Evolutionary conservation across 1,284 basidiomycete genomes (phyloP), one percentile per base, ranked within the genome.

Genomic region (Leccinum subrobustum): DNA sequence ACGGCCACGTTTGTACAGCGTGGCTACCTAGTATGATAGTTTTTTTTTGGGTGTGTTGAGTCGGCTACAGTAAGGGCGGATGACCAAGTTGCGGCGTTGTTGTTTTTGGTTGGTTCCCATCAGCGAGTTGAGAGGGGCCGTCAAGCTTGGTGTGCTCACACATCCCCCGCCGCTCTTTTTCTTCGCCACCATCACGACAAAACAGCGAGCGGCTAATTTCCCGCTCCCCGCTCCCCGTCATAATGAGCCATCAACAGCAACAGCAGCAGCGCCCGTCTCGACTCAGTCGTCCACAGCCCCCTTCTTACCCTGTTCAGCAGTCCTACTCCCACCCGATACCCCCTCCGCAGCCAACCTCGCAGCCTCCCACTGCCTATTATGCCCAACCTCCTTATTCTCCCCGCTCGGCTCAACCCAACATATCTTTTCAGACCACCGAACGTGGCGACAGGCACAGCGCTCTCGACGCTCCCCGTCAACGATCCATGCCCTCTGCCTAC

Each of bases 371-470:
- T 72, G 70, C 73, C 75, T 67, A 61, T 29, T 61, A 73, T 25
- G 58, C 33, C 1, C 69, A 71, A 69, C 63, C 48, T 18, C 59
- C 63, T 29, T 23, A 56, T 48, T 60, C 52, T 47, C 60, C 69
- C 16, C 72, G 70, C 18, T 51, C 67, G 63, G 70, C 44, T 65
- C 75, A 55, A 73, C 78, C 61, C 35, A 82, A 80, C 66, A 85
- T 92, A 39, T 87, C 86, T 37, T 92, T 92, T 69, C 85, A 87
- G 73, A 79, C 79, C 61, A 79, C 66, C 11, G 89, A 92, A 71
- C 83, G 79, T 67, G 88, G 88, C 48, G 88, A 90, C 74, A 82
- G 88, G 58, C 79, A 75, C 27, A 79, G 75, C 4, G 75, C 79
- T 9, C 73, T 88, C 35, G 86, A 88, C 70, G 76, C 80, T 29